These are phyloP conservation scores for Malassezia obtusa DNA, from an alignment of 1,284 basidiomycete species.

Conservation along the genomic window DNA sequence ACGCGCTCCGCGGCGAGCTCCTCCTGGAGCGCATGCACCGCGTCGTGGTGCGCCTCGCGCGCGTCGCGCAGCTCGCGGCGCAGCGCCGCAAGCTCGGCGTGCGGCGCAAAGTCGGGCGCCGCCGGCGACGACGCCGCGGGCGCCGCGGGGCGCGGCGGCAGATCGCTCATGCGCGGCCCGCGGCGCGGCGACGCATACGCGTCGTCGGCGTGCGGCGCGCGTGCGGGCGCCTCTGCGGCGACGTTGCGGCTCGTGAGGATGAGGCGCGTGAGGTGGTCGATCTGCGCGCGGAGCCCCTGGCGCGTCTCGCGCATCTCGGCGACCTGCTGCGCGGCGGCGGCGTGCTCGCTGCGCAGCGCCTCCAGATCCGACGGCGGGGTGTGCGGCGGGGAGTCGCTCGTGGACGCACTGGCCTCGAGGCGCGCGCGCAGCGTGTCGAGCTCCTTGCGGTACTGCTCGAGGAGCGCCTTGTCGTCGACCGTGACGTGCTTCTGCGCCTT, in stretches of 20 bases:
- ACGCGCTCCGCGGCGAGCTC: constrained; percentile 1
- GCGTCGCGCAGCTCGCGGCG: constrained; percentile 21
- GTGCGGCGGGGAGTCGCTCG: neutral
- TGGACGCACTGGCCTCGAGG: constrained; percentile 8
- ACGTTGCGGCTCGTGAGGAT: constrained; percentile 38
- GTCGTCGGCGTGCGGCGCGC: constrained; percentile 7
- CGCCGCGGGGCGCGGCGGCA: constrained; percentile 9
- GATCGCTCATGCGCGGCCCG: constrained; percentile 34
- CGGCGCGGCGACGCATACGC: constrained; percentile 23
- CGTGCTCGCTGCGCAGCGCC: constrained; percentile 25
- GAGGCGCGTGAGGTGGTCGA: constrained; percentile 40
- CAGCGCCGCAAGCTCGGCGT: constrained; percentile 29
- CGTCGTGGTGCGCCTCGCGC: neutral
- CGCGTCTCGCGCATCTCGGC: constrained; percentile 31
- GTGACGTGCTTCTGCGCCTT: constrained; percentile 54
- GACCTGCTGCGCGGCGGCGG: constrained; percentile 26
- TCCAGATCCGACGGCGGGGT: constrained; percentile 20
- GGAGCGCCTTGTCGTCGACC: constrained; percentile 44
- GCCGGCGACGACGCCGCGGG: neutral
- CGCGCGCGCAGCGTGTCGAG: constrained; percentile 32
- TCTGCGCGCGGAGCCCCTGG: constrained; percentile 28
- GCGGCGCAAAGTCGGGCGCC: constrained; percentile 25
- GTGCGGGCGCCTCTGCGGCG: constrained; percentile 14
- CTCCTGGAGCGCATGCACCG: constrained; percentile 17
- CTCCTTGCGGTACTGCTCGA: constrained; percentile 38